These are phyloP conservation scores for Elsinoe australis DNA, from an alignment of 2,329 filamentous ascomycete genomes.

Conservation along the genomic window DNA sequence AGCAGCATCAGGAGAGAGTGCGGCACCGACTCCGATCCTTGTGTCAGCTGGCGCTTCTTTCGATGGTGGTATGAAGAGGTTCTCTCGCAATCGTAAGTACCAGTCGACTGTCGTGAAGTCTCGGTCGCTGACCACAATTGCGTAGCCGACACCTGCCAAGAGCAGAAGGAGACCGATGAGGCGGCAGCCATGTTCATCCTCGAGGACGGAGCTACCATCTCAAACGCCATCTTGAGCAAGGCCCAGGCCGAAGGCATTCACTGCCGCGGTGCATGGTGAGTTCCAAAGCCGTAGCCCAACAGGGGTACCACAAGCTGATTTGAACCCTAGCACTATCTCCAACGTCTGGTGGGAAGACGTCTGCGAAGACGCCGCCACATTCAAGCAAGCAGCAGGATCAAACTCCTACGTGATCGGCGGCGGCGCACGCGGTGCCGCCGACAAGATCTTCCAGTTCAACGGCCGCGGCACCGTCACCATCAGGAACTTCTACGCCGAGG, in stretches of 20 bases:
- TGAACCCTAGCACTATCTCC: conserved; percentile 33
- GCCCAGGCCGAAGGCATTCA: conserved; percentile 47
- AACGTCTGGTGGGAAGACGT: conserved; percentile 45
- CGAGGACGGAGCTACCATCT: conserved; percentile 44
- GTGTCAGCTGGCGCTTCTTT: conserved; percentile 24
- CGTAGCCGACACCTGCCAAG: conserved; percentile 3
- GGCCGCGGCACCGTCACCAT: conserved; percentile 36
- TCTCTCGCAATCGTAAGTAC: conserved; percentile 5
- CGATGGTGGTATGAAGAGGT: conserved; percentile 41
- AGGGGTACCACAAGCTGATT: background rate
- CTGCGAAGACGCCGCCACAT: conserved; percentile 35
- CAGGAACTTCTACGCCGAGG: conserved; percentile 37
- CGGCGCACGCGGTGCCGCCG: conserved; percentile 32
- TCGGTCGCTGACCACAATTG: background rate
- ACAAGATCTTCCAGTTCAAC: conserved; percentile 40
- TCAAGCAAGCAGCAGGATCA: conserved; percentile 24
- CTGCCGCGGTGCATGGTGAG: conserved; percentile 38
- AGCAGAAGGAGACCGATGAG: conserved; percentile 9
- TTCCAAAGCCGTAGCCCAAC: background rate
- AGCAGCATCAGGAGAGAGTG: conserved; percentile 4
- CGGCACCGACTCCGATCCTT: background rate
- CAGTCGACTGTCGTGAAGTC: background rate
- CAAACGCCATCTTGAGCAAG: conserved; percentile 48
- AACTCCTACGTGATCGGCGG: conserved; percentile 26
- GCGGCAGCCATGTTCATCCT: conserved; percentile 47